Evolutionary conservation across 2,329 filamentous ascomycete species (phyloP), one percentile per base, ranked within the genome.

Genomic region (Neopestalotiopsis clavispora): DNA sequence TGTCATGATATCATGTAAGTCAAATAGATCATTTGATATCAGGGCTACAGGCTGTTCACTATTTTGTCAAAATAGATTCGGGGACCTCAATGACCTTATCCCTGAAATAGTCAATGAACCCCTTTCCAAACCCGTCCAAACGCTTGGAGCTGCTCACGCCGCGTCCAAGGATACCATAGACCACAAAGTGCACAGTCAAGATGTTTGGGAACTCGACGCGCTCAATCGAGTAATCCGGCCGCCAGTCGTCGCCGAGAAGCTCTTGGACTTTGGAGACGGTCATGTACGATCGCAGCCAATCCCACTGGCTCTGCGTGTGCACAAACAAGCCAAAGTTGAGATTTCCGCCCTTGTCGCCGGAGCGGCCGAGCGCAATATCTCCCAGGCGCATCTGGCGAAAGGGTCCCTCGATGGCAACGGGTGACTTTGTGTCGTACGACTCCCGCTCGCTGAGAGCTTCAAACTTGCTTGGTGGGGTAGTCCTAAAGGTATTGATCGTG

Each of bases 61-160:
- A 10, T 38, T 38, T 7, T 38, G 14, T 3, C 45, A 52, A 10
- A 6, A 52, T 52, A 3, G 45, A 52, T 20, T 9, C 45, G 45
- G 59, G 59, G 5, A 62, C 59, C 12, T 62, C 59, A 5, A 62
- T 12, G 3, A 20, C 32, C 32, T 62, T 62, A n/a, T 62, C 59
- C 30, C 62, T 45, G 13, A 65, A 30, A 32, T 49, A 65, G 14
- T 65, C 62, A n/a, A 28, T 82, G 75, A 84, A 83, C 0, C 83
- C 82, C 71, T 85, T 85, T 2, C 80, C 84, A 71, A 85, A 78
- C 10, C 77, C 74, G 75, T 85, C 84, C 34, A 86, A 69, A 45
- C 79, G 72, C 49, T 76, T 78, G 14, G 79, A 81, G 64, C 81
- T 82, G 72, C 83, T 85, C 5, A 85, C 81, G 1, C 78, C 78